Evolutionary conservation across 805 yeast genomes (phyloP).

Genomic region (Starmera quercuum): DNA sequence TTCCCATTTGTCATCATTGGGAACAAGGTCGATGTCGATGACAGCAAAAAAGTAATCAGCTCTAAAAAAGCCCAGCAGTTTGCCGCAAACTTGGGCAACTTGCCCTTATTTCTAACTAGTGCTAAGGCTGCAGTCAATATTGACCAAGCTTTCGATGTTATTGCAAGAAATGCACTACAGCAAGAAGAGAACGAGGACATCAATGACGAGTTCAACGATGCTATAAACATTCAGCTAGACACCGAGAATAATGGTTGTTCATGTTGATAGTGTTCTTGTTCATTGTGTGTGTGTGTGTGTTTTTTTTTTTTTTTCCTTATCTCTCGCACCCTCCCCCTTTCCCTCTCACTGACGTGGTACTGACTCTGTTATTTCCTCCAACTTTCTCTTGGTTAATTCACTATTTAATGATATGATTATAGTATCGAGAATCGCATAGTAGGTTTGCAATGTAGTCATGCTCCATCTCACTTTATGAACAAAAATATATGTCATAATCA

Average conservation of each 20-base stretch:
- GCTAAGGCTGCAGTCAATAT: slow-evolving; percentile 96
- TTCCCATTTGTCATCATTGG: slow-evolving; percentile 96
- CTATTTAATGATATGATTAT: too few relatives aligned
- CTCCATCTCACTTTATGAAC: too few relatives aligned
- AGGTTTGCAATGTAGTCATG: too few relatives aligned
- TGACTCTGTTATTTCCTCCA: too few relatives aligned
- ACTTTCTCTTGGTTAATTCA: too few relatives aligned
- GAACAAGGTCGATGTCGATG: slow-evolving; percentile 92
- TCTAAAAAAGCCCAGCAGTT: slow-evolving; percentile 52
- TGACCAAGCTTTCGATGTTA: slow-evolving; percentile 91
- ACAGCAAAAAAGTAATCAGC: slow-evolving; percentile 68
- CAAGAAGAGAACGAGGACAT: slow-evolving; percentile 91
- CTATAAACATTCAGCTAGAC: slow-evolving; percentile 90
- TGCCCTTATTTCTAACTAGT: slow-evolving; percentile 94
- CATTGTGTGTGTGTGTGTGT: background rate
- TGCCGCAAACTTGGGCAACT: slow-evolving; percentile 59
- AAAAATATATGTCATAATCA: too few relatives aligned
- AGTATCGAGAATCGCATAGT: too few relatives aligned
- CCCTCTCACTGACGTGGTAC: too few relatives aligned
- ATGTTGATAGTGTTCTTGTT: slow-evolving; percentile 6
- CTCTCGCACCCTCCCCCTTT: too few relatives aligned
- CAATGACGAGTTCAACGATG: slow-evolving; percentile 91
- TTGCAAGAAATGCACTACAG: slow-evolving; percentile 90
- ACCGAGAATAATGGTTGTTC: slow-evolving; percentile 40
- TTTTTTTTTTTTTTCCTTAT: background rate